phyloP scores from a whole-genome alignment of 1,284 basidiomycete species.

The Boletus sp. region DNA sequence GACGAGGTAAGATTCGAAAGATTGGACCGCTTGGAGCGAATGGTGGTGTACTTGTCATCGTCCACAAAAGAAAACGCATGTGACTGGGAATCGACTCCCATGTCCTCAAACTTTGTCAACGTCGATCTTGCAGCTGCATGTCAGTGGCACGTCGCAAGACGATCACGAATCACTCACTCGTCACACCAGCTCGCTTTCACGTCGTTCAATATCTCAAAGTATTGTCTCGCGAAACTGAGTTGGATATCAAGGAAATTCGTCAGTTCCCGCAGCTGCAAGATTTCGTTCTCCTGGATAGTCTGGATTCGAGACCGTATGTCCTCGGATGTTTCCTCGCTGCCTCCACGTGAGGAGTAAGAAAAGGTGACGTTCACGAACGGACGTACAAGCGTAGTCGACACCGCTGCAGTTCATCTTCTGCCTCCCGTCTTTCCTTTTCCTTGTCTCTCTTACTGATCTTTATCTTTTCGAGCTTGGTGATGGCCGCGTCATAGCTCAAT shows the following conservation, averaged over 20 bases:
- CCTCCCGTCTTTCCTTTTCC: constrained; percentile 64
- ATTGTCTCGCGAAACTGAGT: constrained; percentile 67
- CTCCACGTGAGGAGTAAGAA: constrained; percentile 3
- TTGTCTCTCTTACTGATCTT: constrained; percentile 65
- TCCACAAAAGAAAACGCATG: constrained; percentile 9
- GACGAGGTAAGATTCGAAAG: constrained; percentile 22
- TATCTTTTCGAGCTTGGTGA: constrained; percentile 61
- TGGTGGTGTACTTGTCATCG: constrained; percentile 14
- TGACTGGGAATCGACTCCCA: constrained; percentile 11
- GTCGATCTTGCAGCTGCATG: constrained; percentile 18
- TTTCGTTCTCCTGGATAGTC: constrained; percentile 73
- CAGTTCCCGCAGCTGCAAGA: constrained; percentile 64
- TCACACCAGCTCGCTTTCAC: constrained; percentile 63
- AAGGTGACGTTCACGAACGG: background rate
- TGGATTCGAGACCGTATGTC: constrained; percentile 74
- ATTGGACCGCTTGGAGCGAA: constrained; percentile 28
- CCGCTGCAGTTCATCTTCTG: constrained; percentile 72
- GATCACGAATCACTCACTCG: constrained; percentile 39
- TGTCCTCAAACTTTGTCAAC: constrained; percentile 20
- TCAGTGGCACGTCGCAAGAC: constrained; percentile 4
- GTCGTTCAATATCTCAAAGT: constrained; percentile 65
- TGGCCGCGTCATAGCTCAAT: constrained; percentile 71
- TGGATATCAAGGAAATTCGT: constrained; percentile 68
- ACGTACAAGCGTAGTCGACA: constrained; percentile 73
- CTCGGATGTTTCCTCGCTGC: constrained; percentile 77